Evolutionary conservation across 345 rosid genomes (phyloP), one percentile per base, ranked within the genome.

Genomic region (Eucalyptus sp.): DNA sequence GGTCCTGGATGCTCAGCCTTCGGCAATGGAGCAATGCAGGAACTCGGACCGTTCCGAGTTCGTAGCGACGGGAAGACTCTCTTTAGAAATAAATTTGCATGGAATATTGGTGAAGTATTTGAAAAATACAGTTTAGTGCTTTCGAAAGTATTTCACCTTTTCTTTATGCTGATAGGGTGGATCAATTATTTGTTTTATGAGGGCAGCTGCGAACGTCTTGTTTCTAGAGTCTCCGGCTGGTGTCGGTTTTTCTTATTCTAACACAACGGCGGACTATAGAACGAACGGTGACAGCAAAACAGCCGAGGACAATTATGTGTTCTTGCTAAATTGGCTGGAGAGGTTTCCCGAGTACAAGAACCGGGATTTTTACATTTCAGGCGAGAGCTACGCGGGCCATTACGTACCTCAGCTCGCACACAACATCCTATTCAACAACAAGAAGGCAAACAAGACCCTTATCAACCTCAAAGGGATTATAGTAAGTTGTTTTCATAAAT

Each of bases 321-420:
- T 52, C 56, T 52, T 52, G 56, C 56, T 52, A 52, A 52, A 52
- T 52, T 52, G 24, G 56, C 56, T 52, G 10, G 56, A 52, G 56
- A 52, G 56, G 56, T 52, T 52, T 52, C 56, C 56, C 24, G 24
- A 52, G 56, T 52, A 52, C 56, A 52, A 52, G 56, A 18, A 52
- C 10, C 8, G 56, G 56, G 56, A 52, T 7, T 52, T 52, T 52
- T 52, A 52, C 4, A 52, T 52, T 52, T 52, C 56, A 52, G 56
- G 56, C 24, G 56, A 52, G 24, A 52, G 56, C 56, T 52, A 52
- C 76, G 46, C 98, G 0, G 98, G 98, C 3, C 99, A 97, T 89
- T 96, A 94, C 87, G 98, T 94, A 8, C 97, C 99, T 81, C 97
- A 97, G 31, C 96, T 97, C 66, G 96, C 97, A 16, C 92, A 94